A percentile compares a stretch with the other conserved stretches of the same genome.
Conservation (phyloP, 108 stramenopile species). For the Poteriospumella lacustris region DNA sequence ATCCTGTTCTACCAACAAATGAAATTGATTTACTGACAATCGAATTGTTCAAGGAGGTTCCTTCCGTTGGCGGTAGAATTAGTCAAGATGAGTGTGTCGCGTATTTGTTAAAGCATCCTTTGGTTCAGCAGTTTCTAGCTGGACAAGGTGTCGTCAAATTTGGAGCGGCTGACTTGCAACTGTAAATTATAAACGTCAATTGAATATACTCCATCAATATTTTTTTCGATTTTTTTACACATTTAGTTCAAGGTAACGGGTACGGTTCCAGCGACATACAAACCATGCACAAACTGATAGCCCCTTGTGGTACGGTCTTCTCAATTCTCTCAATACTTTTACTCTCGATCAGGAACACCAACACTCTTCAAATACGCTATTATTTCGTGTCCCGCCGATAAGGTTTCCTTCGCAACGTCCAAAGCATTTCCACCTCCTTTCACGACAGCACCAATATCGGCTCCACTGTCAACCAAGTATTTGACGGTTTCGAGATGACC, state of each 20-base stretch:
- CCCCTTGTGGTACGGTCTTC: too few species aligned
- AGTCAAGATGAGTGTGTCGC: neutral
- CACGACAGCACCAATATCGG: neutral
- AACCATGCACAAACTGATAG: too few species aligned
- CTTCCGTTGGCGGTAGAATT: neutral
- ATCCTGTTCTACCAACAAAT: slow-evolving; percentile 42
- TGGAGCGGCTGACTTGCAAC: neutral
- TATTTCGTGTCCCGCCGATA: neutral
- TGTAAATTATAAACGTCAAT: too few species aligned
- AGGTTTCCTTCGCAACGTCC: neutral
- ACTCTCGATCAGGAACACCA: slow-evolving; percentile 26
- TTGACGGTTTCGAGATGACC: slow-evolving; percentile 17
- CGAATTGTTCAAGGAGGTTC: neutral
- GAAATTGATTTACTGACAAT: neutral
- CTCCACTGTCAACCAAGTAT: slow-evolving; percentile 12
- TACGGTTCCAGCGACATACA: too few species aligned
- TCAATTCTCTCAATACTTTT: too few species aligned
- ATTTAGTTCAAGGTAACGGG: too few species aligned
- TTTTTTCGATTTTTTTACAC: too few species aligned
- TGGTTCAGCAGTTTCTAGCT: neutral
- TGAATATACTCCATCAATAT: too few species aligned
- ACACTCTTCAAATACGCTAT: neutral
- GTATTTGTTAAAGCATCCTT: neutral
- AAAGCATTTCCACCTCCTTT: neutral
- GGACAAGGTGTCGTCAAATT: neutral